phyloP scores from a whole-genome alignment of 345 rosid species.

The Psidium friedrichsthalianum region DNA sequence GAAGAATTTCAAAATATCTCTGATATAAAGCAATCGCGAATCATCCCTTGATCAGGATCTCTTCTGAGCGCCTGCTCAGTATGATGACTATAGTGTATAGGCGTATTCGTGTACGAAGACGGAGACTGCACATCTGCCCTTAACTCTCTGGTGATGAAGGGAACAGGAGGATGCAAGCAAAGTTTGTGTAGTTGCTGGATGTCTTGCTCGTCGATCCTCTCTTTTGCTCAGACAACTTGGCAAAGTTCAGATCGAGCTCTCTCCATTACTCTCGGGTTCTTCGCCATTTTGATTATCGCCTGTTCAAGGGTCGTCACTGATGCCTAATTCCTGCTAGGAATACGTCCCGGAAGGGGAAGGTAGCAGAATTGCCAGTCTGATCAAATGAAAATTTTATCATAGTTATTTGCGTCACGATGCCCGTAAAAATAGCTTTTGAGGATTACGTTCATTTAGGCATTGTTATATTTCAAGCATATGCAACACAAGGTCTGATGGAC shows the following conservation, averaged over 20 bases:
- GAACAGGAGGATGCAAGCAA: slow-evolving; percentile 9
- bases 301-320: not conserved
- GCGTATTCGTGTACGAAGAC: not conserved
- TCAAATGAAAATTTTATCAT: too few species aligned
- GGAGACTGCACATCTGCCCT: slow-evolving; percentile 1
- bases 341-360: not conserved
- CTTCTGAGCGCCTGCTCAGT: slow-evolving; percentile 10
- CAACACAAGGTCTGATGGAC: too few species aligned
- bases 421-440: too few species aligned
- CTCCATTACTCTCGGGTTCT: not conserved
- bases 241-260: not conserved
- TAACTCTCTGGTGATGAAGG: slow-evolving; percentile 9
- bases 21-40: not conserved
- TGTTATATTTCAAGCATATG: too few species aligned
- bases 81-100: slow-evolving; percentile 1
- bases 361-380: not conserved
- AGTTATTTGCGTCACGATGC: too few species aligned
- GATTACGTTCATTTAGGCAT: too few species aligned
- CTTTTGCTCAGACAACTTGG: not conserved
- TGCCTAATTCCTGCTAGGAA: not conserved
- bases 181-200: not conserved
- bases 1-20: not conserved
- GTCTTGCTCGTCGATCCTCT: not conserved
- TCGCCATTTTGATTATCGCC: not conserved
- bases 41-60: slow-evolving; percentile 7